Conservation (phyloP, 192 early-diverging fungal species). For the Allomyces javanicus region DNA sequence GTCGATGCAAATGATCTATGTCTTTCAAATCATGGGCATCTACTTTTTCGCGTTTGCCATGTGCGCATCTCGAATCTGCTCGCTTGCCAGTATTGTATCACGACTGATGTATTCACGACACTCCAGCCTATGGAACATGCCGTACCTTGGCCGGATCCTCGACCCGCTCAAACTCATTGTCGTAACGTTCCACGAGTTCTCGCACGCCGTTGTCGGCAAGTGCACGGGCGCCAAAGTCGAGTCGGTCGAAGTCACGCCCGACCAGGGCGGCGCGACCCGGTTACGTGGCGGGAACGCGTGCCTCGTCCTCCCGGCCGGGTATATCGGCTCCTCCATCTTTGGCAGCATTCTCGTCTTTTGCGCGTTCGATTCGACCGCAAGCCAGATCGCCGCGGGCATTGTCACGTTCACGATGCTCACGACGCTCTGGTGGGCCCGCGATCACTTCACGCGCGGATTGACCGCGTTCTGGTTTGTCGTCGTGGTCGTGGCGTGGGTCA, state of each 20-base stretch:
- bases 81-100: too few relatives aligned
- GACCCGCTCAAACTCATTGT: slow-evolving; percentile 86
- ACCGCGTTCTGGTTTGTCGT: slow-evolving; percentile 68
- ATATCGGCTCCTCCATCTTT: slow-evolving; percentile 70
- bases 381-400: slow-evolving; percentile 68
- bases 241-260: slow-evolving; percentile 74
- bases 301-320: slow-evolving; percentile 70
- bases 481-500: slow-evolving; percentile 66
- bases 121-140: slow-evolving; percentile 63
- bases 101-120: too few relatives aligned
- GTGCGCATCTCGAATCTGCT: too few relatives aligned
- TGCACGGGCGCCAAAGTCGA: slow-evolving; percentile 81
- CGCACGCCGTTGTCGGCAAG: slow-evolving; percentile 67
- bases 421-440: slow-evolving; percentile 71
- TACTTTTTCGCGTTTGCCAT: too few relatives aligned
- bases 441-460: slow-evolving; percentile 64
- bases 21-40: too few relatives aligned
- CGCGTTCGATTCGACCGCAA: slow-evolving; percentile 70
- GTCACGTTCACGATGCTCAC: slow-evolving; percentile 60
- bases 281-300: slow-evolving; percentile 55
- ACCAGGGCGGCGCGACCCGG: slow-evolving; percentile 72
- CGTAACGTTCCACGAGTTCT: slow-evolving; percentile 86
- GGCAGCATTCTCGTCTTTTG: slow-evolving; percentile 88
- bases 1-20: too few relatives aligned
- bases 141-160: slow-evolving; percentile 60